Base-by-base conservation (phyloP, 768 basidiomycete genomes). In the Panaeolus cyanescens region DNA sequence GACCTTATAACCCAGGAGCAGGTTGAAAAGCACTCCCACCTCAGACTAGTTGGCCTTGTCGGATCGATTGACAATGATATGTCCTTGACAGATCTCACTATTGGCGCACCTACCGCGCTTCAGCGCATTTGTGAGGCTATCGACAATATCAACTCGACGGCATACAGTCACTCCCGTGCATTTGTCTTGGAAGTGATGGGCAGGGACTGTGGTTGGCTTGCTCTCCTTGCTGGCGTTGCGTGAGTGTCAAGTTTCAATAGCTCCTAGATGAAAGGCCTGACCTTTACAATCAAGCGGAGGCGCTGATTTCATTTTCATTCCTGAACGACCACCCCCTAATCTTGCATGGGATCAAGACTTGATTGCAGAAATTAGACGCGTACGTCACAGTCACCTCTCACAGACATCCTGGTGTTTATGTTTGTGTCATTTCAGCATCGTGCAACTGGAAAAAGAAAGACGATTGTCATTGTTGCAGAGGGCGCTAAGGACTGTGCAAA, bases 111-210 rank as follows among this genome's bases (percentile, higher is more conserved):
- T 0, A 99, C 96, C 2, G 96, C 96, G 19, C 79, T 99, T 34
- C 95, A 96, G 66, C 87, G 97, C 39, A 99, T 99, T 59, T 99
- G 97, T 75, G 97, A 99, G 74, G 89, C 95, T 28, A 92, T 99
- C 74, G 97, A 99, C 72, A 96, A 95, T 65, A 99, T 99, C 75
- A 96, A 95, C 68, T 96, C 95, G 4, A 99, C 97, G 7, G 97
- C 97, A 6, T 85, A 85, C 64, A 96, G 94, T 59, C 97, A 99
- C 74, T 98, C 95, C 30, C 86, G 97, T 60, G 97, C 97, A 0
- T 99, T 99, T 74, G 96, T 99, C 39, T 83, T 99, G 37, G 97
- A 99, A 75, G 97, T 99, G 57, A 99, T 99, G 97, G 97, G 97
- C n/a, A 81, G 96, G 59, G 93, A 99, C 72, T 99, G 97, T 74